A percentile compares a stretch with the other conserved stretches of the same genome.
Conservation (phyloP, 169 alveolate species). For the Cryptosporidium ubiquitum region DNA sequence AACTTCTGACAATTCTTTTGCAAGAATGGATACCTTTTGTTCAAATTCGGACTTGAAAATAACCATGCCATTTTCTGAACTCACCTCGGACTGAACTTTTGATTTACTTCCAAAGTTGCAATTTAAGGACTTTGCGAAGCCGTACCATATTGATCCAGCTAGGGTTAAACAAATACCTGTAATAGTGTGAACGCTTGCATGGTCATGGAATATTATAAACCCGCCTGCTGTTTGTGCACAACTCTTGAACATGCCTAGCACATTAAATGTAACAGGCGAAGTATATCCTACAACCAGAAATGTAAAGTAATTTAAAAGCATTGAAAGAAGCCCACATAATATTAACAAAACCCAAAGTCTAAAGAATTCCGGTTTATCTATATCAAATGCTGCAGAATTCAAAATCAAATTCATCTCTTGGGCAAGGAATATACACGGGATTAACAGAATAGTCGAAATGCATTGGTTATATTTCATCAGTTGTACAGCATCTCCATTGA, state of each 20-base stretch:
- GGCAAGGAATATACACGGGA: constrained; percentile 74
- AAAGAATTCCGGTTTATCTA: constrained; percentile 37
- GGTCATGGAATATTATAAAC: constrained; percentile 74
- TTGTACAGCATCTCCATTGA: constrained; percentile 54
- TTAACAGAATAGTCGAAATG: constrained; percentile 61
- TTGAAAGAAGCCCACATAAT: constrained; percentile 56
- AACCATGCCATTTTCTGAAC: neutral
- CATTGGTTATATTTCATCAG: constrained; percentile 66
- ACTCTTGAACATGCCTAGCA: constrained; percentile 78
- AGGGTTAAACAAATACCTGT: constrained; percentile 76
- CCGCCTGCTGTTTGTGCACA: constrained; percentile 79
- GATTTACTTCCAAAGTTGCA: constrained; percentile 35
- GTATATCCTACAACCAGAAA: constrained; percentile 70
- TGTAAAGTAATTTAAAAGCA: constrained; percentile 53
- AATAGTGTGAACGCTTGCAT: constrained; percentile 56
- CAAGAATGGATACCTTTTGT: constrained; percentile 9
- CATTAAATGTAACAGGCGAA: constrained; percentile 76
- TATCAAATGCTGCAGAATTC: constrained; percentile 24
- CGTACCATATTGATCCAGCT: constrained; percentile 75
- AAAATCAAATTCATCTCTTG: constrained; percentile 39
- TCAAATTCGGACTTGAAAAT: neutral
- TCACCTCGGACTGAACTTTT: neutral
- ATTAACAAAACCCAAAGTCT: constrained; percentile 52
- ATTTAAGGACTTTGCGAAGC: constrained; percentile 51
- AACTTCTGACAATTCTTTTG: constrained; percentile 3